phyloP scores from a whole-genome alignment of 2,329 filamentous ascomycete species.

The Penicillium sp. region DNA sequence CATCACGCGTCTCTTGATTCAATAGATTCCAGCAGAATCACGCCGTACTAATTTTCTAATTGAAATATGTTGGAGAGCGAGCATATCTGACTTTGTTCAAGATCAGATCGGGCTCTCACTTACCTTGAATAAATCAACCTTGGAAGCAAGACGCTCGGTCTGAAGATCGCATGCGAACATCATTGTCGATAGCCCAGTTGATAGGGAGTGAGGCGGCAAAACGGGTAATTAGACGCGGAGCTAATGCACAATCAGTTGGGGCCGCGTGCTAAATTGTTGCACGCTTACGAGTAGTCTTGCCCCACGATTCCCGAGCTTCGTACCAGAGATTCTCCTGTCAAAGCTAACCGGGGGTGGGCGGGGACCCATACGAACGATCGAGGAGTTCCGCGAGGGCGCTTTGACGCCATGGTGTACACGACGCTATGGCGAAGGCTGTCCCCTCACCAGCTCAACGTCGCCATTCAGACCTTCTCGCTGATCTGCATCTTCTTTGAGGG shows the following conservation, averaged over 20 bases:
- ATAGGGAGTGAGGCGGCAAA: slow-evolving; percentile 15
- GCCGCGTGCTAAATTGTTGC: slow-evolving; percentile 16
- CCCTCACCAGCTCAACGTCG: slow-evolving; percentile 42
- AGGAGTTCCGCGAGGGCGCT: not conserved
- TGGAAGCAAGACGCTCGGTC: not conserved
- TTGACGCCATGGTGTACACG: slow-evolving; percentile 37
- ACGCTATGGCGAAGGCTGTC: slow-evolving; percentile 46
- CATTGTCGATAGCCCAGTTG: not conserved
- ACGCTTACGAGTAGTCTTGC: slow-evolving; percentile 10
- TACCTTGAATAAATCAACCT: no score
- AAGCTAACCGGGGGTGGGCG: not conserved
- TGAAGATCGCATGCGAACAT: not conserved
- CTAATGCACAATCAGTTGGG: not conserved
- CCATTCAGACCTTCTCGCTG: slow-evolving; percentile 34
- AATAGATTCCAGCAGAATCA: no score
- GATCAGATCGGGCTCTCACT: no score
- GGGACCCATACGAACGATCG: not conserved
- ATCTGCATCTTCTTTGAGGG: slow-evolving; percentile 42
- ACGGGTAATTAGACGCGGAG: slow-evolving; percentile 11
- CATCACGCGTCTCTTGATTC: no score
- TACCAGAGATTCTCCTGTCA: not conserved
- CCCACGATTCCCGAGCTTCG: slow-evolving; percentile 3
- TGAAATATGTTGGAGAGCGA: no score
- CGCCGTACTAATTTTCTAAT: no score
- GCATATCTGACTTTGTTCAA: no score